phyloP scores from a whole-genome alignment of 2,329 filamentous ascomycete genomes.

The Nakataea oryzae region DNA sequence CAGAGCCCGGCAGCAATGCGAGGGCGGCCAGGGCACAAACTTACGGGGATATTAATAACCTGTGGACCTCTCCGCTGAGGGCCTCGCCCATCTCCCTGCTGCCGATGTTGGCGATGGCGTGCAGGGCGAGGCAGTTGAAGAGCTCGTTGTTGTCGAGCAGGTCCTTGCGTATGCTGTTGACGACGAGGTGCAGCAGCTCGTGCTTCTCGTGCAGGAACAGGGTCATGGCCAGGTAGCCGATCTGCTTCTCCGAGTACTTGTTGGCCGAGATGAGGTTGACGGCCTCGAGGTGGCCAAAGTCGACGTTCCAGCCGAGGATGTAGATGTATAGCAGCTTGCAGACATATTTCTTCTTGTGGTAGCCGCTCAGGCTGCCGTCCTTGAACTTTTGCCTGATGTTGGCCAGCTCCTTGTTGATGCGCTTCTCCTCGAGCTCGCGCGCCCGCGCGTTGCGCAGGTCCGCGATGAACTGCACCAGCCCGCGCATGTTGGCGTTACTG shows the following conservation, averaged over 20 bases:
- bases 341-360: constrained; percentile 99
- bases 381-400: constrained; percentile 99
- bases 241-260: constrained; percentile 99
- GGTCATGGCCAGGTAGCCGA: constrained; percentile 94
- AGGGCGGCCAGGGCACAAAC: constrained; percentile 21
- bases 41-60: constrained; percentile 87
- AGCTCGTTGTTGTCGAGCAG: constrained; percentile 90
- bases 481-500: constrained; percentile 61
- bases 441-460: constrained; percentile 91
- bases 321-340: constrained; percentile 99
- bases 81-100: constrained; percentile 96
- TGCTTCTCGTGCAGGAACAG: constrained; percentile 96
- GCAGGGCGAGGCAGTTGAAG: constrained; percentile 91
- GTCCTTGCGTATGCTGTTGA: constrained; percentile 98
- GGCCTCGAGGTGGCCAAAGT: constrained; percentile 96
- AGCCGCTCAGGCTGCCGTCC: constrained; percentile 85
- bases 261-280: constrained; percentile 94
- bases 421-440: constrained; percentile 92
- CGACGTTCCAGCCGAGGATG: constrained; percentile 97
- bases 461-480: constrained; percentile 95
- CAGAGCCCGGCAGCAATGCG: neutral
- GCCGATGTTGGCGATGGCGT: constrained; percentile 96
- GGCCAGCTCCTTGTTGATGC: constrained; percentile 98
- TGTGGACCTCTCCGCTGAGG: constrained; percentile 81
- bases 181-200: constrained; percentile 88